These are phyloP conservation scores for Hibiscus tridactylites DNA, from an alignment of 345 rosid species.

Conservation along the genomic window DNA sequence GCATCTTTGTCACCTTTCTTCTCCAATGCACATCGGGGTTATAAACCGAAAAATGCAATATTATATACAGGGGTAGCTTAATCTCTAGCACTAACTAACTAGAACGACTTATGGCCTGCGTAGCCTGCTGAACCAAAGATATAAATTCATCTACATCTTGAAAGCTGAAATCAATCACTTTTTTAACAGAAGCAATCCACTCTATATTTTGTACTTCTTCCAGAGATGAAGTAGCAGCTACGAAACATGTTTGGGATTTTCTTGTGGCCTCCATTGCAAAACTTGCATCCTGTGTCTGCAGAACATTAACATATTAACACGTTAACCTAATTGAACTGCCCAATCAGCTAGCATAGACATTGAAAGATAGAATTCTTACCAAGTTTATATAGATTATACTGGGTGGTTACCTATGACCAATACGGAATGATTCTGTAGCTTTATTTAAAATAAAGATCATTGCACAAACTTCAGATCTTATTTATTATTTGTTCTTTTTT, in stretches of 20 bases:
- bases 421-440: background rate
- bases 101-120: constrained; percentile 41
- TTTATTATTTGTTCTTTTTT: background rate
- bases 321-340: constrained; percentile 10
- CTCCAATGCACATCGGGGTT: constrained; percentile 4
- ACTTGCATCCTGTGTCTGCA: constrained; percentile 60
- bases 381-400: background rate
- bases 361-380: constrained; percentile 2
- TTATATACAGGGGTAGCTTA: constrained; percentile 32
- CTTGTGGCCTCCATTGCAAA: constrained; percentile 75
- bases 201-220: constrained; percentile 37
- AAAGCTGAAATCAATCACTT: constrained; percentile 61
- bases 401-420: background rate
- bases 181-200: constrained; percentile 39
- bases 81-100: constrained; percentile 35
- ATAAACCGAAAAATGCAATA: constrained; percentile 7
- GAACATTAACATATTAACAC: constrained; percentile 20
- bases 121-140: constrained; percentile 46
- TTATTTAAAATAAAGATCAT: background rate
- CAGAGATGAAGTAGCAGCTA: constrained; percentile 28
- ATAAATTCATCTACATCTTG: constrained; percentile 63
- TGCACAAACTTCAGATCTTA: background rate
- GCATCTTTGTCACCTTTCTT: constrained; percentile 5
- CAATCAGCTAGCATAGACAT: constrained; percentile 2
- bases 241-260: constrained; percentile 50